Evolutionary conservation across 2,329 filamentous ascomycete species (phyloP), one percentile per base, ranked within the genome.

Genomic region (Fusarium sp.): DNA sequence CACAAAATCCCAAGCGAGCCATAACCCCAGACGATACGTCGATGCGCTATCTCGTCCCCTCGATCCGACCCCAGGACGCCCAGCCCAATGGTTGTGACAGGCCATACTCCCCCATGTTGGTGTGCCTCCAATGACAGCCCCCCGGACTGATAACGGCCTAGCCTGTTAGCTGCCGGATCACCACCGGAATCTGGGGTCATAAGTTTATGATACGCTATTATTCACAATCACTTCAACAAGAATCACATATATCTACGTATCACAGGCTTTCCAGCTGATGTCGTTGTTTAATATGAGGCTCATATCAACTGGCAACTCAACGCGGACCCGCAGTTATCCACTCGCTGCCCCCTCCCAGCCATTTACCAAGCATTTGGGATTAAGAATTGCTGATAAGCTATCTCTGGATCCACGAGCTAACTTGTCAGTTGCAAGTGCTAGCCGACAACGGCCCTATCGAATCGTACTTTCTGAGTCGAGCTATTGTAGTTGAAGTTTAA

Each of bases 371-470:
- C 53, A 42, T 41, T 45, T 29, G 42, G 41, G 51, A 53, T 67
- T 34, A 50, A 47, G 32, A 50, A 50, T 39, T 43, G 34, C 65
- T 70, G 69, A 71, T 71, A 71, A 71, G 69, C 67, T 70, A 70
- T 70, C 69, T 71, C 38, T 51, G 28, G 53, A 53, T 60, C 55
- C 58, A 68, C 26, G 46, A 60, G 44, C 53, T 67, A 34, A 34
- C 31, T 34, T 34, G 61, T 67, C 65, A 64, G 44, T 50, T 42
- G 48, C 47, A 42, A 62, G 53, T 46, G 56, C 52, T 67, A 64
- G 53, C 60, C 65, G 60, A 67, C 51, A 54, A 57, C 67, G 58
- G 57, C 46, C 44, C 49, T 42, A 47, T 40, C 51, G 54, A 38
- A 49, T 42, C 26, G 26, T 43, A 39, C 42, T 43, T 53, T 41